phyloP scores from a whole-genome alignment of 2,329 filamentous ascomycete genomes.

The Xenoacremonium recifei region DNA sequence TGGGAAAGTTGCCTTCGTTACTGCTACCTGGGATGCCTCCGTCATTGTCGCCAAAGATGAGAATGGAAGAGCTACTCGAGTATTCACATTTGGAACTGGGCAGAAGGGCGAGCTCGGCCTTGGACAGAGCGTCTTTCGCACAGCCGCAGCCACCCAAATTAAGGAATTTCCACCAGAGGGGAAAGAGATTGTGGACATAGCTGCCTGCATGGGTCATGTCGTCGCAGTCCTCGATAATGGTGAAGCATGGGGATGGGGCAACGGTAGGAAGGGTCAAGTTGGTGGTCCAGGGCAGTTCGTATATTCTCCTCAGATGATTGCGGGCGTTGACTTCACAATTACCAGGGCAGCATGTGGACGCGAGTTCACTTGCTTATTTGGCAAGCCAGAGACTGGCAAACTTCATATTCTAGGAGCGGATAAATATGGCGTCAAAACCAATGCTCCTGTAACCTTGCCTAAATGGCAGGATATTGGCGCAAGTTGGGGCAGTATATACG shows the following conservation, averaged over 20 bases:
- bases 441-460: slow-evolving; percentile 50
- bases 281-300: slow-evolving; percentile 57
- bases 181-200: slow-evolving; percentile 60
- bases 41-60: slow-evolving; percentile 55
- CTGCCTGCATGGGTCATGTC: slow-evolving; percentile 76
- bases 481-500: slow-evolving; percentile 80
- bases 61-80: slow-evolving; percentile 39
- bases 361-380: slow-evolving; percentile 78
- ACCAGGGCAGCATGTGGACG: slow-evolving; percentile 72
- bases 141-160: slow-evolving; percentile 48
- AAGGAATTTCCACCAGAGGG: slow-evolving; percentile 62
- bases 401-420: slow-evolving; percentile 70
- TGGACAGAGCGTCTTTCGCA: slow-evolving; percentile 50
- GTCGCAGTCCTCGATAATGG: slow-evolving; percentile 73
- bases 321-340: slow-evolving; percentile 59
- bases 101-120: slow-evolving; percentile 71
- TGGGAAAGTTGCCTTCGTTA: slow-evolving; percentile 42
- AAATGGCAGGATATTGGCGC: slow-evolving; percentile 69
- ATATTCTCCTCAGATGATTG: slow-evolving; percentile 61
- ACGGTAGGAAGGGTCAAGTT: slow-evolving; percentile 80
- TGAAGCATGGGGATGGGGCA: slow-evolving; percentile 84
- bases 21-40: slow-evolving; percentile 79
- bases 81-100: slow-evolving; percentile 67
- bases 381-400: slow-evolving; percentile 52
- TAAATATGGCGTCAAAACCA: slow-evolving; percentile 66